Conservation (phyloP, 495 filamentous ascomycete species). For the Corynascus novoguineensis region DNA sequence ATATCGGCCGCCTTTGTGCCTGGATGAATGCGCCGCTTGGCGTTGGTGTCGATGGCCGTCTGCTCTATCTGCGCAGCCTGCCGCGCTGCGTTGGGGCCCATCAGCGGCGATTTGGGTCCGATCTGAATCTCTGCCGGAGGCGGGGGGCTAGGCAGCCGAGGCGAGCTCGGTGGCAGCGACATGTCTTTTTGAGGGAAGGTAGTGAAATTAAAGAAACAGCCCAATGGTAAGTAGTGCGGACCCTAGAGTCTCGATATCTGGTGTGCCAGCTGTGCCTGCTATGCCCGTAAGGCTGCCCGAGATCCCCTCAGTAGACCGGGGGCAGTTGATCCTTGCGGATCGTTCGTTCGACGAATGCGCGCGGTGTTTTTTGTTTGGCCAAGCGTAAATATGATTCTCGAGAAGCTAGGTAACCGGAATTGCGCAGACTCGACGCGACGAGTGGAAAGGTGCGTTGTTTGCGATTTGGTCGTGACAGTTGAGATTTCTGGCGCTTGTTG, state of each 20-base stretch:
- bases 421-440: neutral
- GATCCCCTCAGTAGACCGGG: neutral
- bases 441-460: neutral
- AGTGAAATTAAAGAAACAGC: neutral
- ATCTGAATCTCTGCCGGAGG: slow-evolving; percentile 88
- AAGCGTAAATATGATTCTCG: too few relatives aligned
- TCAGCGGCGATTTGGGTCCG: slow-evolving; percentile 71
- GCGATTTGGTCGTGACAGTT: too few relatives aligned
- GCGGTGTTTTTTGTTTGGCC: neutral
- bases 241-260: neutral
- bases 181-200: slow-evolving; percentile 23
- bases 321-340: neutral
- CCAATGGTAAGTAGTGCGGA: neutral
- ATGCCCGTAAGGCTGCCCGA: neutral
- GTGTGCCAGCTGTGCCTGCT: too few relatives aligned
- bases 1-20: slow-evolving; percentile 88
- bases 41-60: slow-evolving; percentile 46
- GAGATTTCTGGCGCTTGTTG: neutral
- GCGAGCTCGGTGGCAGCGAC: slow-evolving; percentile 70
- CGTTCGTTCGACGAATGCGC: neutral
- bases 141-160: slow-evolving; percentile 80
- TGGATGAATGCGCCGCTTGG: slow-evolving; percentile 80
- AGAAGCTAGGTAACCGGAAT: neutral
- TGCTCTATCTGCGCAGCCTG: slow-evolving; percentile 57
- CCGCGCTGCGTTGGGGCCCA: slow-evolving; percentile 49